Percentiles rank a stretch among this genome's conserved stretches.
These are phyloP conservation scores for Rhodotorula mucilaginosa DNA, from an alignment of 1,284 basidiomycete species.

Conservation along the genomic window DNA sequence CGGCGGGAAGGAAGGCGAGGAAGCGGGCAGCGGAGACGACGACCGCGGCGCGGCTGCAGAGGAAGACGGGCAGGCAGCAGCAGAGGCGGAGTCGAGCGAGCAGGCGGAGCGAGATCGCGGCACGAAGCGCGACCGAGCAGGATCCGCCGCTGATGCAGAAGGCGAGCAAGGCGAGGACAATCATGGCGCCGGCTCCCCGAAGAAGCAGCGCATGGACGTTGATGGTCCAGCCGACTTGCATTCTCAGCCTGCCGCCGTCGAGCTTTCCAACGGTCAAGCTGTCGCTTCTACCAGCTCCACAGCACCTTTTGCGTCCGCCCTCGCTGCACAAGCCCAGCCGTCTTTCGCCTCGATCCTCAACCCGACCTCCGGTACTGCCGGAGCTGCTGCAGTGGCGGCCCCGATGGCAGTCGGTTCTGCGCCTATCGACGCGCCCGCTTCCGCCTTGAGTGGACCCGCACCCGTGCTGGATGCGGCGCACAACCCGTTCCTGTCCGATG, in stretches of 20 bases:
- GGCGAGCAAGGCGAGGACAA: constrained; percentile 42
- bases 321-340: not conserved
- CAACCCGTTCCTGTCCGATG: constrained; percentile 4
- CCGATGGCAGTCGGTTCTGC: constrained; percentile 35
- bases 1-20: constrained; percentile 40
- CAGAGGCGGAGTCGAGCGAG: not conserved
- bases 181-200: constrained; percentile 17
- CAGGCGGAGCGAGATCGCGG: not conserved
- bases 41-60: constrained; percentile 47
- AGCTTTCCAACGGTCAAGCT: constrained; percentile 5
- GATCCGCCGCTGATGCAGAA: not conserved
- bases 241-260: not conserved
- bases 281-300: constrained; percentile 16
- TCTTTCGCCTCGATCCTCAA: constrained; percentile 26
- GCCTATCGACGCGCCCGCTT: not conserved
- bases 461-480: not conserved
- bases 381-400: not conserved
- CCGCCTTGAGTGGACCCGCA: constrained; percentile 5
- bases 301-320: not conserved
- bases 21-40: constrained; percentile 60
- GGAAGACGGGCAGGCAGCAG: not conserved
- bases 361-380: constrained; percentile 13
- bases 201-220: constrained; percentile 19
- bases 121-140: constrained; percentile 45
- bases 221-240: constrained; percentile 9